Evolutionary conservation across 139 green algal species (phyloP).

Genomic region (Coelastrella sp.): DNA sequence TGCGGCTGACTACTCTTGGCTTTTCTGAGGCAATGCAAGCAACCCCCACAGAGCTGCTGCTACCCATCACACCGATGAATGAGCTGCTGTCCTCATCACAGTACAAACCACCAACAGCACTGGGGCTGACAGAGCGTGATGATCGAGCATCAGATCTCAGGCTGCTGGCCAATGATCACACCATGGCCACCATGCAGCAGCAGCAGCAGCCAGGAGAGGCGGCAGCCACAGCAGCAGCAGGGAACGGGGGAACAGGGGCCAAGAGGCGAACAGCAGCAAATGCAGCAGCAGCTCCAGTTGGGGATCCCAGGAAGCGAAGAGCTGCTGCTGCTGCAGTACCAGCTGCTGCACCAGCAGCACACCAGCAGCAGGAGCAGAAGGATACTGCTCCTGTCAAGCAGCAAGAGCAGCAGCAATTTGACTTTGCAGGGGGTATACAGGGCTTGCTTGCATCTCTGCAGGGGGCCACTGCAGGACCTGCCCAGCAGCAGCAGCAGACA

Average conservation of each 20-base stretch:
- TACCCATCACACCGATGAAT: background rate
- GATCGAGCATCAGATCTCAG: slow-evolving; percentile 35
- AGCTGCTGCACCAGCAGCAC: background rate
- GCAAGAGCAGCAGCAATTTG: slow-evolving; percentile 20
- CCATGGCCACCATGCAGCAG: slow-evolving; percentile 27
- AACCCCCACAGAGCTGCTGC: background rate
- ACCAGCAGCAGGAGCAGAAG: background rate
- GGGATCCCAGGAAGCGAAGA: background rate
- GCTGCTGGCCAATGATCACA: slow-evolving; percentile 23
- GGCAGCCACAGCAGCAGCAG: slow-evolving; percentile 18
- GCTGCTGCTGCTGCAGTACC: background rate
- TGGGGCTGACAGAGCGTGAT: slow-evolving; percentile 19
- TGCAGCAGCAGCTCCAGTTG: background rate
- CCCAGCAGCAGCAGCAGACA: slow-evolving; percentile 34
- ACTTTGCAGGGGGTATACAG: background rate
- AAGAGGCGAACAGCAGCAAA: background rate
- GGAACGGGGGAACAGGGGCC: background rate
- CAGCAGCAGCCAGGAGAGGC: background rate
- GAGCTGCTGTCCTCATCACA: background rate
- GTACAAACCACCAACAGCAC: background rate
- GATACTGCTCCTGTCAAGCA: background rate
- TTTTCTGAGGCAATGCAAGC: slow-evolving; percentile 1
- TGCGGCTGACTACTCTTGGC: background rate
- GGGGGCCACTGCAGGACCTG: background rate
- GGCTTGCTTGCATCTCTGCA: slow-evolving; percentile 5